Base-by-base conservation (phyloP, 768 basidiomycete genomes). In the Tricholoma sp. region DNA sequence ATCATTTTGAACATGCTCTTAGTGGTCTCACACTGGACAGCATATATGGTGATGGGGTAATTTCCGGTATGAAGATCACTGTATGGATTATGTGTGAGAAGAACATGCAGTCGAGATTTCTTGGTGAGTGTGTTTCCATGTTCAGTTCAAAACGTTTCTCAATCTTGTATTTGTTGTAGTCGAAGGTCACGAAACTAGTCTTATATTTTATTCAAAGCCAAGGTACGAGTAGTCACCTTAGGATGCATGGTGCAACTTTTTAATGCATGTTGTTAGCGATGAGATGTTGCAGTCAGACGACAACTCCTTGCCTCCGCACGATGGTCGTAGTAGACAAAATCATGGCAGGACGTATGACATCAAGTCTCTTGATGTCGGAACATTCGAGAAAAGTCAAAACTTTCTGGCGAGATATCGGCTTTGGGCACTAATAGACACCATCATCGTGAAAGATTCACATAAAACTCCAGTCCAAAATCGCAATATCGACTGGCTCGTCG, bases 371-470 rank as follows among this genome's bases (percentile, higher is more conserved):
- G 75, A 84, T 52, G 66, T 73, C 6, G 63, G 61, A 13, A 79
- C 77, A 0, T 79, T 76, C 56, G 56, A 62, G 0, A 63, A 58
- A 0, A 79, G 83, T 59, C 68, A 69, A 50, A 74, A 78, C 41
- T 88, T 83, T 59, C 64, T 88, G 41, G 72, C 74, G 36, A 76
- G 78, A 41, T 84, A 77, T 61, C 78, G 77, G 17, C 71, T 83
- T 1, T 61, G 81, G 20, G 72, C 70, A 0, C 61, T 80, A 37
- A 76, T 88, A 57, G 61, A 74, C 0, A 68, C 79, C 28, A 76
- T 85, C n/a, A 60, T 72, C 50, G 55, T 65, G 13, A 70, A 57
- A 0, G 74, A 80, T 53, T 59, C 57, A 4, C 51, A 62, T 15
- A 59, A 66, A 17, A 73, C 75, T 1, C 66, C 74, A 0, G 2